Percentiles rank a stretch among this genome's conserved stretches.
phyloP scores from a whole-genome alignment of 352 stramenopile genomes.

The Phytophthora lateralis region DNA sequence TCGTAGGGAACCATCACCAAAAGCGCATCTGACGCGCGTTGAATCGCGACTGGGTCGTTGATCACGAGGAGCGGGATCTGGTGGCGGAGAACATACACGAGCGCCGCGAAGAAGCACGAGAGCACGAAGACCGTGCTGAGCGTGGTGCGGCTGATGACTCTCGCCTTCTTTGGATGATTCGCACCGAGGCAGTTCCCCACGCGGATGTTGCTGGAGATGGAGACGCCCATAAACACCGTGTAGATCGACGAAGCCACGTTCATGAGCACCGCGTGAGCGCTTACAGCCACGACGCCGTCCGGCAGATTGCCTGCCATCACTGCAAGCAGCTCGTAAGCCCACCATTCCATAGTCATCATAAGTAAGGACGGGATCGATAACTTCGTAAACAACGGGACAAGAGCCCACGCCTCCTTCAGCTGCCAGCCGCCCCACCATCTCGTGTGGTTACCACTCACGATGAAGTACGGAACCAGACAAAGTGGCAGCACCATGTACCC shows the following conservation, averaged over 20 bases:
- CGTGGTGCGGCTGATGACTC: constrained; percentile 57
- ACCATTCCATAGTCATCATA: constrained; percentile 83
- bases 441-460: constrained; percentile 34
- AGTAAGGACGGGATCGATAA: constrained; percentile 54
- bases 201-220: constrained; percentile 72
- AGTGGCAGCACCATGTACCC: constrained; percentile 62
- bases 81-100: constrained; percentile 49
- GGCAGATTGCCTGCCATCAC: constrained; percentile 72
- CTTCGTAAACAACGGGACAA: constrained; percentile 56
- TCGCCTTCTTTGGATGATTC: constrained; percentile 67
- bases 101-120: constrained; percentile 40
- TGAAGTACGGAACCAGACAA: constrained; percentile 61
- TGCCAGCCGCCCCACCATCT: constrained; percentile 60
- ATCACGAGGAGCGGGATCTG: constrained; percentile 60
- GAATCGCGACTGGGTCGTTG: constrained; percentile 53
- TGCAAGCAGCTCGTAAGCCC: constrained; percentile 76
- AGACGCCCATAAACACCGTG: constrained; percentile 74
- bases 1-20: constrained; percentile 77
- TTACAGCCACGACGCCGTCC: constrained; percentile 74
- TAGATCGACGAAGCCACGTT: constrained; percentile 70
- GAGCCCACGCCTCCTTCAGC: constrained; percentile 40
- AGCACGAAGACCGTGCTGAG: constrained; percentile 49
- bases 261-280: constrained; percentile 75
- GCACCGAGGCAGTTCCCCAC: constrained; percentile 84
- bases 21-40: constrained; percentile 54